phyloP scores from a whole-genome alignment of 2,329 filamentous ascomycete genomes.

The Dactylellina cionopaga region DNA sequence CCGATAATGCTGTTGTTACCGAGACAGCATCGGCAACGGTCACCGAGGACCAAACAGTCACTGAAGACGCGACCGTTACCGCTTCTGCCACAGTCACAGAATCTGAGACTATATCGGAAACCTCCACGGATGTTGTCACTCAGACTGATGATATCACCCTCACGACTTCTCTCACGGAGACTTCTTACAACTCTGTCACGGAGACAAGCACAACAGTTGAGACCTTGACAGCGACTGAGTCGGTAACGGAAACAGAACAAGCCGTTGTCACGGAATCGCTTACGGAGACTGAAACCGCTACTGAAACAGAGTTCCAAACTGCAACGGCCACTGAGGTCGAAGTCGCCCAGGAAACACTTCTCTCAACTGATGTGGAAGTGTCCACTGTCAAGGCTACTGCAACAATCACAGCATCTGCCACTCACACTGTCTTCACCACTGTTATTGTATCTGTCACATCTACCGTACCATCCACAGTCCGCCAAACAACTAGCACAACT shows the following conservation, averaged over 20 bases:
- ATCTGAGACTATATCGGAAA: not conserved
- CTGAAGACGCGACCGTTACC: not conserved
- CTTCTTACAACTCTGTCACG: not conserved
- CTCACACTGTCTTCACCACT: slow-evolving; percentile 2
- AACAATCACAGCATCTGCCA: not conserved
- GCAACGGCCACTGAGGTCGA: slow-evolving; percentile 3
- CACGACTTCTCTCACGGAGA: slow-evolving; percentile 5
- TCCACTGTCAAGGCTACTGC: slow-evolving; percentile 16
- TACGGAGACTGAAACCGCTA: not conserved
- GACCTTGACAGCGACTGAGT: not conserved
- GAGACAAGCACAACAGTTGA: not conserved
- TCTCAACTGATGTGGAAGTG: not conserved
- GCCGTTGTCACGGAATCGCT: not conserved
- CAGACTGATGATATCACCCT: not conserved
- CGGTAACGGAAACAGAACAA: not conserved
- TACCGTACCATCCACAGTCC: not conserved
- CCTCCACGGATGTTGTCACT: not conserved
- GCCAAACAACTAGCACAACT: slow-evolving; percentile 2
- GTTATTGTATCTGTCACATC: slow-evolving; percentile 7
- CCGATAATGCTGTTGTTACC: slow-evolving; percentile 9
- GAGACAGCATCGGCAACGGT: not conserved
- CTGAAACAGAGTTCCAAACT: not conserved
- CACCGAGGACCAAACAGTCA: slow-evolving; percentile 6
- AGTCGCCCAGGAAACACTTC: not conserved
- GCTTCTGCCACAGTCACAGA: slow-evolving; percentile 4